Base-by-base conservation (phyloP, 164 flowering plant species). In the Dillenia turbinata region DNA sequence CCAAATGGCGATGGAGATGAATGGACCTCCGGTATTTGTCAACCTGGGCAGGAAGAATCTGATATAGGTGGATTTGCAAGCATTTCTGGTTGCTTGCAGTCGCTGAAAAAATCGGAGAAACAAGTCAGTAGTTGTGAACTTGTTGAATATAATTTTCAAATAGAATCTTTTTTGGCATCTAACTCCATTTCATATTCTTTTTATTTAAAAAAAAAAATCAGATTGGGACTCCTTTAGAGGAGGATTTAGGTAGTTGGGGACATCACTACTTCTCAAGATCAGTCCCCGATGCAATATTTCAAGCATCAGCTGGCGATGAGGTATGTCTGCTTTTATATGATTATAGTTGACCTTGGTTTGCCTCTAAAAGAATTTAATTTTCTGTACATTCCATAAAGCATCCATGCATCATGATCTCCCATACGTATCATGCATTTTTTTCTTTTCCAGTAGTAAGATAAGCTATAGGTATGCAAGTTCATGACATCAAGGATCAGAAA, bases 231-330 rank as follows among this genome's bases (percentile, higher is more conserved):
- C 97, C 97, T 14, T 63, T 81, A 45, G 97, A 95, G 72, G 97
- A 95, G 72, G 99, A 95, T 78, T 72, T 95, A 60, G 78, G 78
- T 56, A 89, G 80, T 68, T 95, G 99, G 97, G 97, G 96, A 24
- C 99, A 94, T 83, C 97, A 95, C 77, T 72, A 65, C 62, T 62
- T 16, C 65, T 54, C 97, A 52, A 66, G 80, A 19, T 71, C 97
- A 9, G 96, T 95, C 43, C 99, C 99, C 66, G 99, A 95, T 80
- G 57, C 74, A 60, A 84, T 86, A 65, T 69, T 95, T 49, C 96
- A 88, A 78, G 92, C 96, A 70, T 84, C 99, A 52, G 97, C 97
- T 53, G 97, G 99, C 57, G 86, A 91, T 50, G 96, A 95, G 94
- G 97, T 91, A 47, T 52, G 81, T 19, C 19, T 22, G 26, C 12